These are phyloP conservation scores for Aschersonia sp. DNA, from an alignment of 2,329 filamentous ascomycete species.

Conservation along the genomic window DNA sequence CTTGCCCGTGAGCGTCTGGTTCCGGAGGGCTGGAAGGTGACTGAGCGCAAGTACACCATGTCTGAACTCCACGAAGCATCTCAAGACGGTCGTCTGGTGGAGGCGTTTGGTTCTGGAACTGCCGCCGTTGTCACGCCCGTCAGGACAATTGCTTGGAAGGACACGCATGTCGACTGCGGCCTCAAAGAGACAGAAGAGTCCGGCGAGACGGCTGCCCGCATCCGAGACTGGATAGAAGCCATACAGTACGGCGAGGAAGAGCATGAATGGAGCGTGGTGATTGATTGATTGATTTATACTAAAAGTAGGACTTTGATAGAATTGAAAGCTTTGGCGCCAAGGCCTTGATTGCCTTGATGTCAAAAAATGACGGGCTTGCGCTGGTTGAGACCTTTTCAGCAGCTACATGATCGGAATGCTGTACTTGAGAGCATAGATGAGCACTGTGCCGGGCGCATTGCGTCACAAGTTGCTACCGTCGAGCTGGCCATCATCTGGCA, in stretches of 20 bases:
- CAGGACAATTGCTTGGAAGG: slow-evolving; percentile 79
- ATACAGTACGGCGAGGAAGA: slow-evolving; percentile 92
- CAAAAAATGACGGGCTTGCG: neutral
- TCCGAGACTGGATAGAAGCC: slow-evolving; percentile 94
- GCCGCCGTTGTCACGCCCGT: slow-evolving; percentile 90
- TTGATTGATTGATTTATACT: slow-evolving; percentile 12
- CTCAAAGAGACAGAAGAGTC: slow-evolving; percentile 71
- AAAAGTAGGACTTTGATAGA: neutral
- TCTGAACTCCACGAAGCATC: slow-evolving; percentile 68
- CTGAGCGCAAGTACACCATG: slow-evolving; percentile 90
- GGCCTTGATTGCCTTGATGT: neutral
- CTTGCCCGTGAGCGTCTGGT: slow-evolving; percentile 73
- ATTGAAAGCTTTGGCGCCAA: neutral
- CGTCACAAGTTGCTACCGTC: no score
- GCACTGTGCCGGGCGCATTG: no score
- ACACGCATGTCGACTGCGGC: slow-evolving; percentile 68
- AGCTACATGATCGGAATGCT: neutral
- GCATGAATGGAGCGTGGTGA: slow-evolving; percentile 71
- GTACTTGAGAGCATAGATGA: no score
- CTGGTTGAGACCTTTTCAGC: neutral
- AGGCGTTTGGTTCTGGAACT: slow-evolving; percentile 89
- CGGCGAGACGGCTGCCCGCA: slow-evolving; percentile 67
- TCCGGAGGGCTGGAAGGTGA: slow-evolving; percentile 77
- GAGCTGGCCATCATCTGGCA: no score
- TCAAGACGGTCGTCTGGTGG: slow-evolving; percentile 71